Conservation (phyloP, 768 basidiomycete genomes). For the Termitomyces eurrhizus region DNA sequence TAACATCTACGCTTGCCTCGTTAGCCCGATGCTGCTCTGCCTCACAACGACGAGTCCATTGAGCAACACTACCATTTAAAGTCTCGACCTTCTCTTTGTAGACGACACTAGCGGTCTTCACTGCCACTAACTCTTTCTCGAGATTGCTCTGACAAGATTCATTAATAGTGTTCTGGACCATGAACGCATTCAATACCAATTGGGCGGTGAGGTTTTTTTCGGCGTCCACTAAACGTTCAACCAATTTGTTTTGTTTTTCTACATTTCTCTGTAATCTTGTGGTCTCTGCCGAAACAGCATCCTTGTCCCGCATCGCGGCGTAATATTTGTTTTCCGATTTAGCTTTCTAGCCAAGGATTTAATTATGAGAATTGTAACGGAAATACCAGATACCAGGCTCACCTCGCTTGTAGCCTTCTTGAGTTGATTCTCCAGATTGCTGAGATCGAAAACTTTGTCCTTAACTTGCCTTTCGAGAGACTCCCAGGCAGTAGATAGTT, state of each 20-base stretch:
- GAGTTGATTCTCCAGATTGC: slow-evolving; percentile 67
- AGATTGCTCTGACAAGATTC: slow-evolving; percentile 28
- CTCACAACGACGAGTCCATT: slow-evolving; percentile 30
- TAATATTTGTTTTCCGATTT: slow-evolving; percentile 96
- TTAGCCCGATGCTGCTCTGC: slow-evolving; percentile 33
- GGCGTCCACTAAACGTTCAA: slow-evolving; percentile 62
- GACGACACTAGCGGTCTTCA: slow-evolving; percentile 26
- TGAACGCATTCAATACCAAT: slow-evolving; percentile 42
- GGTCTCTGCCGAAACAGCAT: slow-evolving; percentile 72
- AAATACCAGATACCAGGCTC: slow-evolving; percentile 23
- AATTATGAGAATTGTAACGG: neutral
- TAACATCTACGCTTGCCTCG: slow-evolving; percentile 32
- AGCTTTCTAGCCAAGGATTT: slow-evolving; percentile 62
- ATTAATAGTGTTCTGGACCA: neutral
- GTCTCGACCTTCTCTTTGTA: slow-evolving; percentile 21
- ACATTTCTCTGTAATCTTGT: slow-evolving; percentile 53
- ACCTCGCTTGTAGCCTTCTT: slow-evolving; percentile 68
- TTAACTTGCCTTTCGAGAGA: slow-evolving; percentile 73
- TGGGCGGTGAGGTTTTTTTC: slow-evolving; percentile 59
- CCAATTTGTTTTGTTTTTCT: slow-evolving; percentile 46
- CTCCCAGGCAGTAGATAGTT: slow-evolving; percentile 86
- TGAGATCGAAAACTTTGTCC: slow-evolving; percentile 83
- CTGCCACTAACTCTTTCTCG: slow-evolving; percentile 40
- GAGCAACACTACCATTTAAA: slow-evolving; percentile 29
- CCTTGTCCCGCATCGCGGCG: slow-evolving; percentile 84